Percentiles rank a stretch among this genome's conserved stretches.
Evolutionary conservation across 257 asterid genomes (phyloP).

Genomic region (Solanum medicagineum): DNA sequence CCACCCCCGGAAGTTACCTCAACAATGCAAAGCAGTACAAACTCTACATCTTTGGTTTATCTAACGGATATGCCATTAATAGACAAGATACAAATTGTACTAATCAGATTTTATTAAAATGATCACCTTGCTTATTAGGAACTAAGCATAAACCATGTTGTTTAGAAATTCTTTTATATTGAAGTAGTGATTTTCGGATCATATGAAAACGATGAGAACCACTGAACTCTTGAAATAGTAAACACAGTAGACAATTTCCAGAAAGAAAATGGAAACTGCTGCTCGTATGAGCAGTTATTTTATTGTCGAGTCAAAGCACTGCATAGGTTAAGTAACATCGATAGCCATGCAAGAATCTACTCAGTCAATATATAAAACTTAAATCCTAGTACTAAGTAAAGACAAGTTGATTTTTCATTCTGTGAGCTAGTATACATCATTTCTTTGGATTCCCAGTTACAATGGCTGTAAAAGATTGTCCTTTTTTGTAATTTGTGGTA

Average conservation of each 20-base stretch:
- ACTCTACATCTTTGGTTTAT: background rate
- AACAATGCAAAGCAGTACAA: background rate
- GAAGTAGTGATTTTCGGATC: background rate
- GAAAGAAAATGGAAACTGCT: background rate
- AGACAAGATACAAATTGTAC: background rate
- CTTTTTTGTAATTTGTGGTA: background rate
- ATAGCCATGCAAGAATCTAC: background rate
- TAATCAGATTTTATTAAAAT: background rate
- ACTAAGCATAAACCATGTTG: background rate
- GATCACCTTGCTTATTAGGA: background rate
- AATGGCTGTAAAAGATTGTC: background rate
- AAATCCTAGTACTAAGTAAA: background rate
- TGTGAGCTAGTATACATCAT: background rate
- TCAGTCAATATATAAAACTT: background rate
- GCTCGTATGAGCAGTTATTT: background rate
- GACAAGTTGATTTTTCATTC: background rate
- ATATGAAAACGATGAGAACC: background rate
- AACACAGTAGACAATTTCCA: background rate
- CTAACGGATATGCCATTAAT: background rate
- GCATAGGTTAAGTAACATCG: background rate
- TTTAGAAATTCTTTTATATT: background rate
- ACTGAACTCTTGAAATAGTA: background rate
- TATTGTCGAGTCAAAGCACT: background rate
- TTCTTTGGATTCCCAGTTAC: background rate
- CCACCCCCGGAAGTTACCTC: background rate